Evolutionary conservation across 202 grass and related monocot genomes (phyloP).

Genomic region (Schoenoplectus triqueter): DNA sequence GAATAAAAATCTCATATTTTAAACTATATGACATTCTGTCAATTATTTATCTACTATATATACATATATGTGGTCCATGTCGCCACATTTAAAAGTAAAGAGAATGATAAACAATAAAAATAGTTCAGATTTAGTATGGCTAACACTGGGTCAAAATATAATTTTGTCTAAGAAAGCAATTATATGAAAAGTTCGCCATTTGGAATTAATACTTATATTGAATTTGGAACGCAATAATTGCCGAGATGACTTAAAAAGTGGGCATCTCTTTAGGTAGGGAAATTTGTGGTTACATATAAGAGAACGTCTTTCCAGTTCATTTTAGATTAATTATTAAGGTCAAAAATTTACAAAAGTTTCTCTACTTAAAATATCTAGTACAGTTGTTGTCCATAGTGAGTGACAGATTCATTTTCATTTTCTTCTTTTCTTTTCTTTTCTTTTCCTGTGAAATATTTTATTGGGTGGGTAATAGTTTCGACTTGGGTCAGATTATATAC

Average conservation of each 20-base stretch:
- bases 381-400: not conserved
- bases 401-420: not conserved
- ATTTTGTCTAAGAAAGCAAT: too few relatives aligned
- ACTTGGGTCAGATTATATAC: not conserved
- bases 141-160: too few relatives aligned
- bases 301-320: slow-evolving; percentile 7
- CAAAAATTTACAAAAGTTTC: not conserved
- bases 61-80: too few relatives aligned
- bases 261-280: slow-evolving; percentile 22
- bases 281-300: slow-evolving; percentile 22
- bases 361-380: slow-evolving; percentile 10
- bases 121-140: too few relatives aligned
- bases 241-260: slow-evolving; percentile 2
- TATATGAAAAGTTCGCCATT: too few relatives aligned
- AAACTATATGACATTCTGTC: too few relatives aligned
- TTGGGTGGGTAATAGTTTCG: not conserved
- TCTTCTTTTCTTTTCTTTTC: not conserved
- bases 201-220: not conserved
- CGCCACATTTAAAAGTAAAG: too few relatives aligned
- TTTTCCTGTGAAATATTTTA: not conserved
- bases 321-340: slow-evolving; percentile 8
- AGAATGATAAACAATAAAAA: too few relatives aligned
- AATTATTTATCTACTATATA: too few relatives aligned
- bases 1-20: too few relatives aligned
- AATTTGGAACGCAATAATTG: slow-evolving; percentile 21